Conservation (phyloP, 192 early-diverging fungal genomes). For the Phlyctochytrium planicorne region DNA sequence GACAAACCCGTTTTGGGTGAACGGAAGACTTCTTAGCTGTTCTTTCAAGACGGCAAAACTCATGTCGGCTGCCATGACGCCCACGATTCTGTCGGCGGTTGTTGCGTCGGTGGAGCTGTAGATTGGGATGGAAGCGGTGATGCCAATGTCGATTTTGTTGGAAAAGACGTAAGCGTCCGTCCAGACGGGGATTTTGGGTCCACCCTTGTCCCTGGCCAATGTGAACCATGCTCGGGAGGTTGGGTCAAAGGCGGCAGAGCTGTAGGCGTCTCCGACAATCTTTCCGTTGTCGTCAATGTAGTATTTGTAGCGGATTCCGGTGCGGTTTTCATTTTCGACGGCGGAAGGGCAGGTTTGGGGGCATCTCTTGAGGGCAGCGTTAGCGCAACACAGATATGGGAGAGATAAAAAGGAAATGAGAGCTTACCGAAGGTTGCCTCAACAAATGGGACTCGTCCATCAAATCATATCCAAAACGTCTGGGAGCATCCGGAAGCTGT, state of each 20-base stretch:
- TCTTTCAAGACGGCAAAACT: neutral
- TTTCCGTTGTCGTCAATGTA: neutral
- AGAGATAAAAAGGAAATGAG: no score
- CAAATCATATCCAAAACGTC: neutral
- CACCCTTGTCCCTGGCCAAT: neutral
- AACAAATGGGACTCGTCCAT: no score
- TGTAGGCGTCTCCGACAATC: neutral
- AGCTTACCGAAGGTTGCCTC: no score
- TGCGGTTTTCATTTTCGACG: neutral
- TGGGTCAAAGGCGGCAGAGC: neutral
- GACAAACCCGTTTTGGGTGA: neutral
- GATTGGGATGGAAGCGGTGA: neutral
- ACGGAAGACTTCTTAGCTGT: neutral
- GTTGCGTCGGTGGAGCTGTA: neutral
- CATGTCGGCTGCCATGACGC: neutral
- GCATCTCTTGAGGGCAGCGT: neutral
- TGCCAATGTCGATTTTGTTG: conserved; percentile 3
- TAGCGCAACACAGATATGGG: no score
- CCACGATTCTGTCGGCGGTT: neutral
- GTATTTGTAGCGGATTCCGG: neutral
- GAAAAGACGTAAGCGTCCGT: neutral
- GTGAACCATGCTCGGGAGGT: neutral
- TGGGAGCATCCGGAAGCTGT: neutral
- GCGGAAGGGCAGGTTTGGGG: neutral
- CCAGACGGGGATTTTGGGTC: neutral